Base-by-base conservation (phyloP, 73 alveolate species). In the Paramecium sonneborni region DNA sequence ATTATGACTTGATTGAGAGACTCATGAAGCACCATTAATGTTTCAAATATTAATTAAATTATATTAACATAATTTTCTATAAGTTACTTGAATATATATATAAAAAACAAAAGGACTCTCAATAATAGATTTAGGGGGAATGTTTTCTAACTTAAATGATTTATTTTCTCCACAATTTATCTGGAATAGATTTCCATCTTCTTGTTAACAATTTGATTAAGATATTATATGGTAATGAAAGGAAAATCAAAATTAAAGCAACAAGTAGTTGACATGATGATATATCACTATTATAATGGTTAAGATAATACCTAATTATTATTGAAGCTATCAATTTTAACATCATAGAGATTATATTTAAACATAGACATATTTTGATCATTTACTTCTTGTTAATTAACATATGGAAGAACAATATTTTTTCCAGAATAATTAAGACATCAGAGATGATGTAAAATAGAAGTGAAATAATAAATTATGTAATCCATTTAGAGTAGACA, bases 101-200 rank as follows among this genome's bases (percentile, higher is more conserved):
- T 15, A 44, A 52, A 35, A 35, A 35, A 52, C 67, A 14, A 15
- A 52, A 52, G 67, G 67, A 52, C n/a, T 52, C 67, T 52, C 67
- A 52, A 52, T 52, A 28, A 11, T 62, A 62, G 37, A 24, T 23
- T 6, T 24, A 8, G 23, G 39, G 82, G 2, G 23, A 20, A 9
- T 26, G 20, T 62, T 62, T 62, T 32, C 82, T 62, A 20, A 26
- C 8, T 32, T 3, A 24, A 28, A 62, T 62, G 11, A 62, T 28
- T 24, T 62, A 24, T 62, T 10, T 62, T 15, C 18, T 62, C 82
- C 82, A 62, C 44, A 28, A 28, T 26, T 6, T 62, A 41, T 28
- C 82, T 10, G 82, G 82, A 28, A 62, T 62, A 11, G 20, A 26
- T 32, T 62, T 62, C 82, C 82, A 62, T 62, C 82, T 62, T 62